Percentiles rank a stretch among this genome's conserved stretches.
phyloP scores from a whole-genome alignment of 2,329 filamentous ascomycete genomes.

The Ophiosphaerella herpotricha region DNA sequence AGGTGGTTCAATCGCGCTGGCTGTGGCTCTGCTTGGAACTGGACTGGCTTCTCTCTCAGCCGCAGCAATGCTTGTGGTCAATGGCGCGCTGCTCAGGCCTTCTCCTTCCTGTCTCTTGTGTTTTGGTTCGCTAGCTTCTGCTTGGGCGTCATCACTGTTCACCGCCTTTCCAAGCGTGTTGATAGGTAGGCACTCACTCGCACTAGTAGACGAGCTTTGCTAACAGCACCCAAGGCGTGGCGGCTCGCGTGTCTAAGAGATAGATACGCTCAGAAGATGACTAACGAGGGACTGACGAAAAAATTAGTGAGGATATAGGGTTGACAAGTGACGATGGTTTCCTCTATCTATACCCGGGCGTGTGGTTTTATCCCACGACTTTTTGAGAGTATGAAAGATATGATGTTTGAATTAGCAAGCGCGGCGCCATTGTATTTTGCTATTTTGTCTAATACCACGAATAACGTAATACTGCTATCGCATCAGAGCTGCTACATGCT shows the following conservation, averaged over 20 bases:
- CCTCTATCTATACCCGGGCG: no score
- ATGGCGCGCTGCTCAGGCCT: slow-evolving; percentile 73
- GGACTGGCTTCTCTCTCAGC: slow-evolving; percentile 56
- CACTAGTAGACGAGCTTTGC: neutral
- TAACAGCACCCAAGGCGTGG: neutral
- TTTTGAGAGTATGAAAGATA: no score
- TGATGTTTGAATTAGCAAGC: no score
- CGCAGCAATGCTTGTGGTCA: slow-evolving; percentile 61
- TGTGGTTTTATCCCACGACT: no score
- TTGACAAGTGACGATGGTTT: no score
- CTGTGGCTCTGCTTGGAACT: slow-evolving; percentile 50
- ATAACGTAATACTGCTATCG: no score
- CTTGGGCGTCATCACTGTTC: slow-evolving; percentile 25
- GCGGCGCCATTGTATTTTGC: no score
- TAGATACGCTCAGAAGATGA: no score
- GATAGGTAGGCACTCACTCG: slow-evolving; percentile 6
- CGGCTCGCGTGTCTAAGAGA: neutral
- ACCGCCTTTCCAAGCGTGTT: slow-evolving; percentile 18
- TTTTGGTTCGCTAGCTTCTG: slow-evolving; percentile 67
- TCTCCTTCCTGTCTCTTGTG: slow-evolving; percentile 71
- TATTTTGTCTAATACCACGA: no score
- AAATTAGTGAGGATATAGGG: no score
- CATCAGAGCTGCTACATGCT: no score
- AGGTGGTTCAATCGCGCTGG: slow-evolving; percentile 26
- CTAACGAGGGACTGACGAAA: no score